Base-by-base conservation (phyloP, 2,329 filamentous ascomycete genomes). In the Cadophora malorum region DNA sequence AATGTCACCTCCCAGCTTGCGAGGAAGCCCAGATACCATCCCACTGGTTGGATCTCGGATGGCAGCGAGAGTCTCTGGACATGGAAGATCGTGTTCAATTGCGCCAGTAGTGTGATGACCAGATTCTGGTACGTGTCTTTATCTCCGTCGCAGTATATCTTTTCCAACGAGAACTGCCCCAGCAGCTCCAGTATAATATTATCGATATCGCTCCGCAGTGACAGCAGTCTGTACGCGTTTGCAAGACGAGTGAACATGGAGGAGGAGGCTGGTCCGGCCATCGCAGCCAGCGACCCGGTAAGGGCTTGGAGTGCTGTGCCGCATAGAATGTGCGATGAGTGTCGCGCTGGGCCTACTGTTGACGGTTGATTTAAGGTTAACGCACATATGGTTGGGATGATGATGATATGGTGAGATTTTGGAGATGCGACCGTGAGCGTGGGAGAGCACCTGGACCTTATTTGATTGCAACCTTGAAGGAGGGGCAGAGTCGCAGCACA, bases 111-210 rank as follows among this genome's bases (percentile, higher is more conserved):
- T 19, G 73, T 74, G 41, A 78, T 76, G 21, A 81, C 75, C 45
- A 80, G 70, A 33, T 74, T 73, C 65, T 81, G 79, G 70, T 81
- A 80, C 3, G 73, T 72, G 31, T 77, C 75, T 28, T 78, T 76
- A 59, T 78, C 74, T 28, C 73, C 69, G 23, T 79, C 76, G 9
- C 78, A 73, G 66, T 82, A 81, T 45, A 82, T 78, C 69, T 77
- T 80, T 66, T 82, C 80, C 21, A 82, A 74, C 9, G 80, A 79
- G 70, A 82, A 82, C n/a, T 76, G 75, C 31, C 80, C 80, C 9
- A 82, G 75, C n/a, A 81, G 73, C 71, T 81, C 79, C 12, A 80
- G 67, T 49, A 82, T 76, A 59, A 82, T 79, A 71, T 79, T 78
- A 70, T 82, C 80, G 66, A 80, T 71, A 67, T 82, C 80, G 69